Evolutionary conservation across 2,329 filamentous ascomycete species (phyloP).

Genomic region (Elsinoe arachidis): DNA sequence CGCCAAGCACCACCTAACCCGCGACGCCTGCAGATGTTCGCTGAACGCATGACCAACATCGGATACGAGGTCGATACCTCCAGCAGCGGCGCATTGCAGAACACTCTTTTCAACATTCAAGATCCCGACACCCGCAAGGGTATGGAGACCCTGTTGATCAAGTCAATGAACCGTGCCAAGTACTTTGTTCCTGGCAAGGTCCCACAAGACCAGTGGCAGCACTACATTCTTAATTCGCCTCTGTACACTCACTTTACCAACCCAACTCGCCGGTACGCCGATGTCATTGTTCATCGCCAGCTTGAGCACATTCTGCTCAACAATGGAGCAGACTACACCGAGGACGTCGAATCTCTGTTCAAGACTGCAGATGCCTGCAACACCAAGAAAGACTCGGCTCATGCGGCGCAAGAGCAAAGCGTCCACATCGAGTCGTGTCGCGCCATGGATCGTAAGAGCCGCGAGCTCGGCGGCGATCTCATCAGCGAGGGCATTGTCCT

Average conservation of each 20-base stretch:
- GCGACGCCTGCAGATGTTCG: constrained; percentile 80
- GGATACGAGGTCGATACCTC: constrained; percentile 83
- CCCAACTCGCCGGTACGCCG: constrained; percentile 87
- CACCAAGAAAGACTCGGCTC: constrained; percentile 97
- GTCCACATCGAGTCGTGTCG: constrained; percentile 97
- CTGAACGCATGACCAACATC: constrained; percentile 83
- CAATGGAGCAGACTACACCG: constrained; percentile 72
- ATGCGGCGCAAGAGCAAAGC: constrained; percentile 96
- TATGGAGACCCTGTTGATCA: constrained; percentile 92
- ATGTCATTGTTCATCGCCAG: constrained; percentile 92
- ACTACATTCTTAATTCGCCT: constrained; percentile 87
- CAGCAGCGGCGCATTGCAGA: constrained; percentile 85
- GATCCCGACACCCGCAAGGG: constrained; percentile 87
- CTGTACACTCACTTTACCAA: constrained; percentile 97
- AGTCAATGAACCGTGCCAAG: constrained; percentile 93
- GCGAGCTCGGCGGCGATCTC: constrained; percentile 79
- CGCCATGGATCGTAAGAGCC: constrained; percentile 84
- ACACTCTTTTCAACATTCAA: constrained; percentile 87
- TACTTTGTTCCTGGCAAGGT: constrained; percentile 83
- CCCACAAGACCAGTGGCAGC: constrained; percentile 66
- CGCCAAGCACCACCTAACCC: constrained; percentile 78
- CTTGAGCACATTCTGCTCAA: constrained; percentile 69
- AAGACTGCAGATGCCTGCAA: constrained; percentile 96
- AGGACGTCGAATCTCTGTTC: constrained; percentile 77
- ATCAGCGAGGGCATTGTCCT: constrained; percentile 94